Percentiles rank a stretch among this genome's conserved stretches.
Conservation (phyloP, 257 asterid genomes). For the Penstemon newberryi region DNA sequence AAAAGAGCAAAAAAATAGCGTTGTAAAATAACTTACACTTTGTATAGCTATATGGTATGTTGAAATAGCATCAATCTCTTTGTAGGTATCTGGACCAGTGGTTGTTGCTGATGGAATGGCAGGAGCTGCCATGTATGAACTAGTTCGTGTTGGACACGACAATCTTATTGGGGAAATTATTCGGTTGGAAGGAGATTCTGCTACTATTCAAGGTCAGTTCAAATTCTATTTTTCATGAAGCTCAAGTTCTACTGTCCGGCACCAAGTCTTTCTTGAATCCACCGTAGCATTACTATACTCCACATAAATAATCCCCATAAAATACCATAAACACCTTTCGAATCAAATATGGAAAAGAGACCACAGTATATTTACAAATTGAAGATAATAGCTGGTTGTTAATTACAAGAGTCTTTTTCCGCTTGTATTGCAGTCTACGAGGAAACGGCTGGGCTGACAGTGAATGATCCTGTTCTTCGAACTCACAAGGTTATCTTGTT, state of each 20-base stretch:
- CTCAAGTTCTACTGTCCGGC: not conserved
- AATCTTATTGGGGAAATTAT: conserved; percentile 76
- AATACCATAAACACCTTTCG: conserved; percentile 7
- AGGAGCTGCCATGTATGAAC: conserved; percentile 82
- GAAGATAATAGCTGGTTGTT: not conserved
- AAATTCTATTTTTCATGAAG: not conserved
- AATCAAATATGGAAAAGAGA: conserved; percentile 4
- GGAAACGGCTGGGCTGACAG: conserved; percentile 96
- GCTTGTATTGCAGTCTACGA: conserved; percentile 71
- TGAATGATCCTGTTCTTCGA: conserved; percentile 96
- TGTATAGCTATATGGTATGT: not conserved
- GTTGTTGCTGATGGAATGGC: conserved; percentile 80
- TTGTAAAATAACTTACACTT: not conserved
- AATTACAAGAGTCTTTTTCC: conserved; percentile 13
- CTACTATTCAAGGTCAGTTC: conserved; percentile 65
- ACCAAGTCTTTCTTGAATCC: conserved; percentile 7
- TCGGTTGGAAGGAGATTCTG: conserved; percentile 78
- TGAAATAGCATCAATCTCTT: not conserved
- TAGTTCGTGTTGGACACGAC: conserved; percentile 78
- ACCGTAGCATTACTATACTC: not conserved
- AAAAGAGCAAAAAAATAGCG: not conserved
- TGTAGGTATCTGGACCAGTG: conserved; percentile 70
- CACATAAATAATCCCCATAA: conserved; percentile 3
- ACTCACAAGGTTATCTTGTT: conserved; percentile 45
- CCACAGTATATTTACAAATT: conserved; percentile 4